Evolutionary conservation across 2,329 filamentous ascomycete species (phyloP), one percentile per base, ranked within the genome.

Genomic region (Paracamarosporium sp.): DNA sequence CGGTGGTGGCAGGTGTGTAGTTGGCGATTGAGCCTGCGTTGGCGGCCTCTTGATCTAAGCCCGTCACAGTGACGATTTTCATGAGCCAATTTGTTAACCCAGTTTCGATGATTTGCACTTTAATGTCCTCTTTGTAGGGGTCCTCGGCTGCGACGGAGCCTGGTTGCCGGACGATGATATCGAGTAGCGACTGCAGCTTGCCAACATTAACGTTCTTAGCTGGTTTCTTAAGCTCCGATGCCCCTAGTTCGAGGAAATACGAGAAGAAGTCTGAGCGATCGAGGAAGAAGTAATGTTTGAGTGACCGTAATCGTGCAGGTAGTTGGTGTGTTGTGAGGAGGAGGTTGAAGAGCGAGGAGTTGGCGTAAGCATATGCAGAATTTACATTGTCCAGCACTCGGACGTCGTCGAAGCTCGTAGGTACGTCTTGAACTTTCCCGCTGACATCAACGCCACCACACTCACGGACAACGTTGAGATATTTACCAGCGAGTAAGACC

Each of bases 211-310:
- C 93, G 53, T 85, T 85, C 73, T 92, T 92, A 57, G 93, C 91
- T 30, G 91, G 90, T 74, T 97, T 97, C 69, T 92, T 90, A 57
- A 99, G 83, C 78, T 99, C 95, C 1, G 93, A 93, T 28, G 90
- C 85, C 53, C 92, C 89, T 20, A 99, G 87, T 73, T 99, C 95
- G 58, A 99, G 88, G 76, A 99, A 99, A 78, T 98, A 96, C 2
- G 93, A 93, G 77, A 99, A 98, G 81, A 97, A 99, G 76, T 99
- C 95, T 31, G 95, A 97, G 8, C 93, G 90, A 68, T 98, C 94
- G 61, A 99, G 88, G 82, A 99, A 99, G 82, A 98, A 99, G 80
- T 99, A 99, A 78, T 99, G 95, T 76, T 99, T 99, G 36, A 99
- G 82, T 13, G 94, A 98, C 44, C 90, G 88, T 55, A 99, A 84